Base-by-base conservation (phyloP, 306 rosid species). In the Prunus dulcis region DNA sequence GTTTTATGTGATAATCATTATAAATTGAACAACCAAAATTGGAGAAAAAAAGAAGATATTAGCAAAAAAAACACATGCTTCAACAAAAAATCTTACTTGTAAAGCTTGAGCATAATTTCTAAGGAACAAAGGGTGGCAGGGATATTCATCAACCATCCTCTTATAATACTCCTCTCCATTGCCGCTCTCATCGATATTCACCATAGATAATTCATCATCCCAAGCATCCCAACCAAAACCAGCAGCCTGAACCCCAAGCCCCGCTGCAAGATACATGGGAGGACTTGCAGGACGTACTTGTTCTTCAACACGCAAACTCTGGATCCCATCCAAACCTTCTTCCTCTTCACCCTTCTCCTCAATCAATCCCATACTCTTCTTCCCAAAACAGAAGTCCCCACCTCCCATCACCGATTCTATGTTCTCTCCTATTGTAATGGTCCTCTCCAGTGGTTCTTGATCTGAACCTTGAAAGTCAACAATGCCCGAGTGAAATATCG, bases 211-310 rank as follows among this genome's bases (percentile, higher is more conserved):
- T 70, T 80, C 82, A 73, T 60, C 64, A 70, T 27, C 58, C 79
- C 79, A 81, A 72, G 17, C 71, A 2, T 38, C 76, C 55, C 20
- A 81, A 32, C 67, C 86, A 66, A 76, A 75, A 25, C 71, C 83
- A 72, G 67, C 28, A 53, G 62, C 77, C 53, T 83, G 88, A 80
- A 88, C 71, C 22, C 98, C 98, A 63, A 86, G 83, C 60, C 92
- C 96, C 10, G 91, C 41, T 38, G 93, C 92, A 25, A 89, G 84
- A 83, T 86, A 86, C 93, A 91, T 74, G 22, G 86, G 89, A 23
- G 96, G 93, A 82, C 87, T 93, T 6, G 67, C 32, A 32, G 89
- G 90, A 78, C 14, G 61, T 51, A 55, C 81, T 23, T 70, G 86
- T 1, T 79, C 93, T 11, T 68, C 88, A 84, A 58, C 12, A n/a